Percentiles rank a stretch among this genome's conserved stretches.
Conservation (phyloP, 2,329 filamentous ascomycete species). For the Hyphodiscus sp. region DNA sequence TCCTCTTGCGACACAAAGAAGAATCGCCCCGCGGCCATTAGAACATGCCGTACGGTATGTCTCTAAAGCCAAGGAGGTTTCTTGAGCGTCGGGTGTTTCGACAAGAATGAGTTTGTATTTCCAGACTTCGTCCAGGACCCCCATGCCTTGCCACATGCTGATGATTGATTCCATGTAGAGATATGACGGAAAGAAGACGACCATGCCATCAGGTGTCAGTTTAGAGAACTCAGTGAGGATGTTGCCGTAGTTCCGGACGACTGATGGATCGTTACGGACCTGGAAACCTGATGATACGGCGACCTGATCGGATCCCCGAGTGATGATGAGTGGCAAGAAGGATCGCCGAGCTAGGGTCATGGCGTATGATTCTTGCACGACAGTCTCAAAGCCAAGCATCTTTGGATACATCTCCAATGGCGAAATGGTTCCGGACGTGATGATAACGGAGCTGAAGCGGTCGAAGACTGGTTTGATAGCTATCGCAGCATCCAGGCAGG, state of each 20-base stretch:
- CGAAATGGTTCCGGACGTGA: slow-evolving; percentile 95
- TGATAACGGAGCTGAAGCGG: slow-evolving; percentile 94
- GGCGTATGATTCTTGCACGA: slow-evolving; percentile 92
- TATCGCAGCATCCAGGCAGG: slow-evolving; percentile 93
- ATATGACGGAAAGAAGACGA: slow-evolving; percentile 99
- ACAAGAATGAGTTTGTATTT: slow-evolving; percentile 98
- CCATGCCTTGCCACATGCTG: slow-evolving; percentile 99
- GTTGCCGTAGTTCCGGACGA: slow-evolving; percentile 95
- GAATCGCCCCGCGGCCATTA: slow-evolving; percentile 87
- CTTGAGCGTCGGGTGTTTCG: slow-evolving; percentile 94
- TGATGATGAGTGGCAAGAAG: slow-evolving; percentile 98
- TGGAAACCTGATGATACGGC: slow-evolving; percentile 91
- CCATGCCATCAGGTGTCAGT: slow-evolving; percentile 91
- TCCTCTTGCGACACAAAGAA: slow-evolving; percentile 91
- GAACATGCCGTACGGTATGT: slow-evolving; percentile 97
- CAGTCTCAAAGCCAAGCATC: slow-evolving; percentile 89
- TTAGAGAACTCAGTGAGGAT: slow-evolving; percentile 92
- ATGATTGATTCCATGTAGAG: slow-evolving; percentile 99
- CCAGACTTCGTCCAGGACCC: slow-evolving; percentile 95
- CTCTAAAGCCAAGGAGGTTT: slow-evolving; percentile 90
- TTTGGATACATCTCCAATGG: slow-evolving; percentile 98
- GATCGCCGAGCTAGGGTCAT: slow-evolving; percentile 93
- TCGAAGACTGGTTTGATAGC: slow-evolving; percentile 98
- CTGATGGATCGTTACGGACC: slow-evolving; percentile 88
- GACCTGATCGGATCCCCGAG: slow-evolving; percentile 87